phyloP scores from a whole-genome alignment of 805 yeast species.

The Myxozyma monticola region DNA sequence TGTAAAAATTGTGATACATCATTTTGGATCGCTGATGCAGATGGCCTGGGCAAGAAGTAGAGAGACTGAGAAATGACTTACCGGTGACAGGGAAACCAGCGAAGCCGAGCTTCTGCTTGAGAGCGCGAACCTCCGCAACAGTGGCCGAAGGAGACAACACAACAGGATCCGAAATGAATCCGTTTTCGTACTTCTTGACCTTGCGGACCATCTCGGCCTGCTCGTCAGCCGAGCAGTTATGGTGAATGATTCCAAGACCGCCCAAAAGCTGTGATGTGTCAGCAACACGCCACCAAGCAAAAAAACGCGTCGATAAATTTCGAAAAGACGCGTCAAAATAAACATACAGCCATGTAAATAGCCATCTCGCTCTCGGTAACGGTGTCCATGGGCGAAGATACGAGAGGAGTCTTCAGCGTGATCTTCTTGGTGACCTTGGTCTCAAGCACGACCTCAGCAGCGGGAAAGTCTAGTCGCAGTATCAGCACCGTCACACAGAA shows the following conservation, averaged over 20 bases:
- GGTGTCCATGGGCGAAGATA: slow-evolving; percentile 99
- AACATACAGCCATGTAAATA: slow-evolving; percentile 78
- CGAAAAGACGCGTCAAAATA: no score
- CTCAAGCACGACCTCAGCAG: slow-evolving; percentile 74
- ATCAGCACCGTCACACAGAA: no score
- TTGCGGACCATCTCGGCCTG: slow-evolving; percentile 98
- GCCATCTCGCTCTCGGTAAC: slow-evolving; percentile 98
- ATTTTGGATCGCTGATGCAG: slow-evolving; percentile 14
- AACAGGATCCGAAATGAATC: slow-evolving; percentile 92
- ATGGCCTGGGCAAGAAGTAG: slow-evolving; percentile 3
- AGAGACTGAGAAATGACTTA: slow-evolving; percentile 51
- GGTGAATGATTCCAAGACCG: slow-evolving; percentile 98
- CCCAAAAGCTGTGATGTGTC: slow-evolving; percentile 59
- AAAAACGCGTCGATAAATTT: not conserved
- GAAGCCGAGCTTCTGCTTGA: slow-evolving; percentile 77
- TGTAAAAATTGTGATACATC: slow-evolving; percentile 37
- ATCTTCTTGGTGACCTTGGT: slow-evolving; percentile 89
- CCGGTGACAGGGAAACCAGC: slow-evolving; percentile 99
- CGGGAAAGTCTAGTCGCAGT: slow-evolving; percentile 59
- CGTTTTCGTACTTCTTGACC: slow-evolving; percentile 96
- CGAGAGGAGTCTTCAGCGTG: slow-evolving; percentile 88
- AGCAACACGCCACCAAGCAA: not conserved
- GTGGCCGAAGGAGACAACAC: slow-evolving; percentile 75
- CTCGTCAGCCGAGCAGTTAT: slow-evolving; percentile 93
- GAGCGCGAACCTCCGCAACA: slow-evolving; percentile 73